Evolutionary conservation across 257 asterid species (phyloP), one percentile per base, ranked within the genome.

Genomic region (Primulina huaijiensis): DNA sequence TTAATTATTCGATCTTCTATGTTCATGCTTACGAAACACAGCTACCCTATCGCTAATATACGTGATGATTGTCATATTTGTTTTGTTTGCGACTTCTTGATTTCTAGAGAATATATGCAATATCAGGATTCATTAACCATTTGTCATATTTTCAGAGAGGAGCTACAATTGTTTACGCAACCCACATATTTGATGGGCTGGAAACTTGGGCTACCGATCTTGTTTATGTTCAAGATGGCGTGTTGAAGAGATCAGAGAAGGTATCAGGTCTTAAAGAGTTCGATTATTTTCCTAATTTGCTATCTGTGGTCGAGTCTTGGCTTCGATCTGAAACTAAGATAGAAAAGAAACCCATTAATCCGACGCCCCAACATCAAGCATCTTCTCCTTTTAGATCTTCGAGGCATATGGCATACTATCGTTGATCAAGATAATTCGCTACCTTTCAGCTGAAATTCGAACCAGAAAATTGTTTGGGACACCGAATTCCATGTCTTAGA

Each of bases 131-230:
- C 35, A 38, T 62, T 29, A 29, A 37, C 62, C 20, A 38, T 35
- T n/a, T 67, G 16, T 65, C 70, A 21, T 66, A 69, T 38, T 81
- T 74, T 63, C 84, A 93, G 96, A 83, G 97, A 82, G 96, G 96
- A 72, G 97, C 99, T 30, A 87, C 99, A 17, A 83, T 93, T 79
- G 95, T 93, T 60, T 90, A 90, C 70, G 89, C 99, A 59, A 93
- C 99, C 16, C 99, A 90, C 80, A 93, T 93, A 17, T 93, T 93
- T 68, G 99, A 93, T 80, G 99, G 99, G 72, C 82, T 94, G 76
- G 97, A 94, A 79, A 86, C 86, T 11, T 94, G 97, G 99, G 95
- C 99, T 12, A 90, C 95, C 4, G 87, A 91, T 78, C 83, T 94
- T 59, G 97, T 80, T 61, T 91, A 94, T 74, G 87, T 94, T 68